Evolutionary conservation across 345 rosid species (phyloP).

Genomic region (Gossypium raimondii): DNA sequence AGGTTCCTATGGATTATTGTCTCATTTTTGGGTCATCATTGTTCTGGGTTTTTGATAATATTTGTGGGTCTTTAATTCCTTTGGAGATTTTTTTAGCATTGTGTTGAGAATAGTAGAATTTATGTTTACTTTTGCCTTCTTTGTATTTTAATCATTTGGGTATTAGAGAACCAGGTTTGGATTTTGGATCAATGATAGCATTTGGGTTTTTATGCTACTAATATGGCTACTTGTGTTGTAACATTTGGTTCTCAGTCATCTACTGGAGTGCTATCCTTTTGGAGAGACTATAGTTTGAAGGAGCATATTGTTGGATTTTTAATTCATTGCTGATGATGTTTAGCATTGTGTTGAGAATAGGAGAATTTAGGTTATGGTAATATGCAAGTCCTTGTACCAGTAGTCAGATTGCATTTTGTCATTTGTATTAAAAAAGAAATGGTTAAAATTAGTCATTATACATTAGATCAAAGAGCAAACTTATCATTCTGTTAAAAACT

Average conservation of each 20-base stretch:
- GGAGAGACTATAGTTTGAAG: neutral
- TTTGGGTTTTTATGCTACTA: neutral
- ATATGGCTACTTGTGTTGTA: constrained; percentile 15
- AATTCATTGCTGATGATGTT: neutral
- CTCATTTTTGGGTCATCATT: neutral
- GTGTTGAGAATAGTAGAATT: neutral
- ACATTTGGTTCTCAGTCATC: constrained; percentile 1
- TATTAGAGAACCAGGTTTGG: neutral
- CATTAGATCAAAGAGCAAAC: no score
- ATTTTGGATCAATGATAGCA: neutral
- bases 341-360: neutral
- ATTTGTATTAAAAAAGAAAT: no score
- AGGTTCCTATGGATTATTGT: no score
- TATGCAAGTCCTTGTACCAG: no score
- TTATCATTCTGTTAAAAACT: no score
- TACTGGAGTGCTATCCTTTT: neutral
- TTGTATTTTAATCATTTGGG: neutral
- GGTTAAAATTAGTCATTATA: no score
- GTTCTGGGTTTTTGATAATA: neutral
- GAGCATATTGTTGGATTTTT: neutral
- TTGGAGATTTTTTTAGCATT: neutral
- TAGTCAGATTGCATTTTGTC: no score
- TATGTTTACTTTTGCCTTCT: neutral
- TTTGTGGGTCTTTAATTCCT: neutral
- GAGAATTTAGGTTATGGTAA: neutral